Evolutionary conservation across 1,284 basidiomycete genomes (phyloP).

Genomic region (Irpex sp.): DNA sequence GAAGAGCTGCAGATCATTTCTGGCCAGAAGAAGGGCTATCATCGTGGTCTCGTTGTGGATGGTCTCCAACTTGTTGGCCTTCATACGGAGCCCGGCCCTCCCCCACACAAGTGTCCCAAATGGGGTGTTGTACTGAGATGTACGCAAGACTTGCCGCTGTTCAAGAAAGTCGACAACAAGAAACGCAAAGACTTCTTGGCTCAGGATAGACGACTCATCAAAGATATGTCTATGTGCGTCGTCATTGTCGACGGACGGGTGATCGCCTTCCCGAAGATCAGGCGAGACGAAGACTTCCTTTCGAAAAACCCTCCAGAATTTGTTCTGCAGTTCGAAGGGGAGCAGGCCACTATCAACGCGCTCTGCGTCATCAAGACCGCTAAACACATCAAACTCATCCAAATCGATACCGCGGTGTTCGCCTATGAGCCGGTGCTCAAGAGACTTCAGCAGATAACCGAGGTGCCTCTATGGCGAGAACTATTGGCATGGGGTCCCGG

Average conservation of each 20-base stretch:
- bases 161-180: constrained; percentile 30
- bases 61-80: constrained; percentile 36
- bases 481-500: constrained; percentile 49
- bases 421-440: constrained; percentile 57
- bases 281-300: constrained; percentile 50
- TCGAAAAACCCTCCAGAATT: constrained; percentile 43
- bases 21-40: constrained; percentile 42
- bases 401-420: constrained; percentile 58
- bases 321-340: constrained; percentile 47
- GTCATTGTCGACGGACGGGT: constrained; percentile 45
- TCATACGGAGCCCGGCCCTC: constrained; percentile 26
- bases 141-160: constrained; percentile 36
- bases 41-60: constrained; percentile 39
- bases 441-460: constrained; percentile 42
- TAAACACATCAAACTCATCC: constrained; percentile 41
- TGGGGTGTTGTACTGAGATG: constrained; percentile 48
- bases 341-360: constrained; percentile 32
- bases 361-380: constrained; percentile 37
- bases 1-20: constrained; percentile 50
- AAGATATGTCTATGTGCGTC: constrained; percentile 49
- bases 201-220: constrained; percentile 41
- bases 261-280: constrained; percentile 48
- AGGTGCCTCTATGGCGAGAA: constrained; percentile 43
- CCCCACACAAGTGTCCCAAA: constrained; percentile 29
- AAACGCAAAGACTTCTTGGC: constrained; percentile 29